Percentiles rank a stretch among this genome's conserved stretches.
Conservation (phyloP, 352 stramenopile species). For the Globisporangium mamillatum region DNA sequence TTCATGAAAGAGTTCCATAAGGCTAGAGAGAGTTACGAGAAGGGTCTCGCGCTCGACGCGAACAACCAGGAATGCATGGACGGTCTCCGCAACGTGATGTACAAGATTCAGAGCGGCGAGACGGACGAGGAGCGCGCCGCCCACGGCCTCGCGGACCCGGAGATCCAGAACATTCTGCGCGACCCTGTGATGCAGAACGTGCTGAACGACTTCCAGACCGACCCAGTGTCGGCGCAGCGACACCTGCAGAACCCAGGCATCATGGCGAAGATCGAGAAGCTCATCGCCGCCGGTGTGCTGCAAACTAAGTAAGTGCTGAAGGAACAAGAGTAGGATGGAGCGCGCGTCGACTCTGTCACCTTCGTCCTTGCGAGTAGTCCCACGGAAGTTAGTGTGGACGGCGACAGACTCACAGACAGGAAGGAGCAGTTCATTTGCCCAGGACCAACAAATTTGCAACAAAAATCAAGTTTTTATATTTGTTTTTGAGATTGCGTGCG, state of each 20-base stretch:
- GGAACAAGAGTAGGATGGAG: neutral
- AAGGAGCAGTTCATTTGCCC: neutral
- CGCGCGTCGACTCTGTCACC: neutral
- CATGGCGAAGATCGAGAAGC: conserved; percentile 98
- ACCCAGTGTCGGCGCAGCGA: conserved; percentile 88
- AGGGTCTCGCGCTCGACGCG: conserved; percentile 93
- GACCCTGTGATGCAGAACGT: conserved; percentile 98
- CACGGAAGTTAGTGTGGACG: neutral
- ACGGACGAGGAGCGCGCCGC: conserved; percentile 95
- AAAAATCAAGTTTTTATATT: conserved; percentile 16
- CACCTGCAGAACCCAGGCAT: conserved; percentile 95
- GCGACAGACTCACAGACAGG: neutral
- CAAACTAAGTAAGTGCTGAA: conserved; percentile 83
- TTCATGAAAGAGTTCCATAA: conserved; percentile 99
- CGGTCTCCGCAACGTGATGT: conserved; percentile 92
- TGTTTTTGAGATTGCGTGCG: conserved; percentile 2
- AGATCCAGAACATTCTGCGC: conserved; percentile 97
- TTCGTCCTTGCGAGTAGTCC: neutral
- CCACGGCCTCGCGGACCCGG: conserved; percentile 98
- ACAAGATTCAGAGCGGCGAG: conserved; percentile 94
- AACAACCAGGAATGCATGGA: conserved; percentile 95
- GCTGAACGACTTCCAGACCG: conserved; percentile 97
- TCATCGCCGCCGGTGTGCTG: conserved; percentile 98
- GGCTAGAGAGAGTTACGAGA: conserved; percentile 95
- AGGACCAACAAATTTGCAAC: neutral